phyloP scores from a whole-genome alignment of 805 yeast species.

The Barnettozyma wickerhamii region DNA sequence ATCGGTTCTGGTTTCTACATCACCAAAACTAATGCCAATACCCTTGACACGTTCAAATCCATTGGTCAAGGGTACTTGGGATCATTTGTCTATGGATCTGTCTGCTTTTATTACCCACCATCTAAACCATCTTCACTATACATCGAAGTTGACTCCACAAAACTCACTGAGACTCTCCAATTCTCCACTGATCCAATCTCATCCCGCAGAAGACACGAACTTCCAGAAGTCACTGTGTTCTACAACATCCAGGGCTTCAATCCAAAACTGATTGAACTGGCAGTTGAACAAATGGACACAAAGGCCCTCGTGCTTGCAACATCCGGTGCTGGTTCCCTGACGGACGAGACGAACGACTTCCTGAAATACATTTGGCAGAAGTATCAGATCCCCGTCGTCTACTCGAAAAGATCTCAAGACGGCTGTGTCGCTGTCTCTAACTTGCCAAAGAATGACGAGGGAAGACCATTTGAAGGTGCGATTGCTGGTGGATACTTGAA shows the following conservation, averaged over 20 bases:
- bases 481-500: slow-evolving; percentile 63
- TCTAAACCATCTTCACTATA: slow-evolving; percentile 43
- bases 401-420: slow-evolving; percentile 64
- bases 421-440: slow-evolving; percentile 56
- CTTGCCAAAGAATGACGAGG: slow-evolving; percentile 26
- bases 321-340: slow-evolving; percentile 68
- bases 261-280: slow-evolving; percentile 41
- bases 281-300: slow-evolving; percentile 39
- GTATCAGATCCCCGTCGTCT: slow-evolving; percentile 49
- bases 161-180: slow-evolving; percentile 13
- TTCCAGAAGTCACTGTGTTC: slow-evolving; percentile 47
- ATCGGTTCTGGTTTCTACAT: slow-evolving; percentile 68
- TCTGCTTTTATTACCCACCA: slow-evolving; percentile 62
- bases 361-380: slow-evolving; percentile 35
- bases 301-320: slow-evolving; percentile 63
- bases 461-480: slow-evolving; percentile 33
- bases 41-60: slow-evolving; percentile 63
- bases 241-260: slow-evolving; percentile 62
- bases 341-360: slow-evolving; percentile 44
- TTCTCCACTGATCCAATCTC: slow-evolving; percentile 24
- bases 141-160: slow-evolving; percentile 34
- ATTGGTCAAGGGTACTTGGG: slow-evolving; percentile 71
- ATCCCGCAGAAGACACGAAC: slow-evolving; percentile 23
- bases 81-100: slow-evolving; percentile 60
- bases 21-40: slow-evolving; percentile 66